These are phyloP conservation scores for Colletotrichum neosansevieriae DNA, from an alignment of 2,329 filamentous ascomycete species.

Conservation along the genomic window DNA sequence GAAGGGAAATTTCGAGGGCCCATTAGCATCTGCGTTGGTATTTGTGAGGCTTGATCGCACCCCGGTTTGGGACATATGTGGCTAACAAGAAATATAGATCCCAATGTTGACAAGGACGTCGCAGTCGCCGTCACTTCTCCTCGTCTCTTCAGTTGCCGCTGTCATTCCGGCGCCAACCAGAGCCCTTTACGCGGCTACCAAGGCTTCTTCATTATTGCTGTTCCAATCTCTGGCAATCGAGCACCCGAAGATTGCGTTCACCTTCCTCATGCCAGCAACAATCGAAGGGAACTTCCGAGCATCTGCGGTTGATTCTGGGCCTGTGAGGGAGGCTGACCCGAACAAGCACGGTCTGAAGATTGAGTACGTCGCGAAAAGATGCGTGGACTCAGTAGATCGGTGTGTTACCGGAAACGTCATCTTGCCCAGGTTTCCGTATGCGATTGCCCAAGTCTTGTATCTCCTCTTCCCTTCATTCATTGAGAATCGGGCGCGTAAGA, in stretches of 20 bases:
- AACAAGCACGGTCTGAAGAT: slow-evolving; percentile 29
- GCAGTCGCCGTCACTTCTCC: slow-evolving; percentile 11
- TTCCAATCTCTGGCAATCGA: slow-evolving; percentile 30
- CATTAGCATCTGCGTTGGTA: slow-evolving; percentile 17
- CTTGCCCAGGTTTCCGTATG: slow-evolving; percentile 27
- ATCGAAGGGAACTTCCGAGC: slow-evolving; percentile 35
- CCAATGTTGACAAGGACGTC: slow-evolving; percentile 33
- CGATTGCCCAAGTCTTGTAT: slow-evolving; percentile 23
- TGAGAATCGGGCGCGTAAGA: slow-evolving; percentile 27
- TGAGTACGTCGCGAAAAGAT: slow-evolving; percentile 18
- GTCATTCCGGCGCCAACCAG: slow-evolving; percentile 30
- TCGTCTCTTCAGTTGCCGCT: slow-evolving; percentile 31
- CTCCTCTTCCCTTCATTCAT: slow-evolving; percentile 27
- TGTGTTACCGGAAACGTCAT: slow-evolving; percentile 20
- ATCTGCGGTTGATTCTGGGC: slow-evolving; percentile 27
- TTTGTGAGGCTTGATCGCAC: slow-evolving; percentile 3
- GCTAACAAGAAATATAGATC: slow-evolving; percentile 20
- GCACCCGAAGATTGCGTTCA: slow-evolving; percentile 26
- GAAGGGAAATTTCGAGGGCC: slow-evolving; percentile 30
- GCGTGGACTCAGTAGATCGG: slow-evolving; percentile 14
- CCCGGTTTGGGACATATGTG: background rate
- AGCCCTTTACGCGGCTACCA: slow-evolving; percentile 29
- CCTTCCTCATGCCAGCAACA: slow-evolving; percentile 29
- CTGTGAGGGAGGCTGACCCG: slow-evolving; percentile 27
- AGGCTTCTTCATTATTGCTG: slow-evolving; percentile 25